phyloP scores from a whole-genome alignment of 2,329 filamentous ascomycete species.

The Bipolaris zeicola region DNA sequence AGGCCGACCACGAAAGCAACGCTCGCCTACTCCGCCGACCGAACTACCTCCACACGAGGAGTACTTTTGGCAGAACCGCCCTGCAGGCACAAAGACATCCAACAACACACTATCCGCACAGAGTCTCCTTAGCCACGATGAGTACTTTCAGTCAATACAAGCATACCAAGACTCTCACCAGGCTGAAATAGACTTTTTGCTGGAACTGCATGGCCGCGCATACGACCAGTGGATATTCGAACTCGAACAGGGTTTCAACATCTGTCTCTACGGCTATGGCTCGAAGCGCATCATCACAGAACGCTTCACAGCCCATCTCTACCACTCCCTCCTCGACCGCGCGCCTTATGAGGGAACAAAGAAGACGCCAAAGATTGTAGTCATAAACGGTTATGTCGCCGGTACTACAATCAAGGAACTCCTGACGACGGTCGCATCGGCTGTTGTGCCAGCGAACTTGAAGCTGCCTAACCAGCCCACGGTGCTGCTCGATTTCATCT shows the following conservation, averaged over 20 bases:
- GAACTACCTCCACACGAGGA: conserved; percentile 86
- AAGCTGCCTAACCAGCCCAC: conserved; percentile 69
- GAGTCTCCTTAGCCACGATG: conserved; percentile 82
- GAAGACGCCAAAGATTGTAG: conserved; percentile 67
- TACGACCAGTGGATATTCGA: conserved; percentile 96
- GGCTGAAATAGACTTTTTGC: conserved; percentile 71
- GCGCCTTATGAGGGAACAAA: conserved; percentile 36
- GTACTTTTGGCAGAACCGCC: conserved; percentile 91
- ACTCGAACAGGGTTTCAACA: conserved; percentile 80
- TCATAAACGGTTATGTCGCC: conserved; percentile 84
- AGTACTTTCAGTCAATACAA: conserved; percentile 77
- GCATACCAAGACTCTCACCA: conserved; percentile 71
- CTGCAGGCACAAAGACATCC: conserved; percentile 81
- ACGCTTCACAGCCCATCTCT: conserved; percentile 74
- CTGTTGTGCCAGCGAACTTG: conserved; percentile 59
- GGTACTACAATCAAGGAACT: conserved; percentile 71
- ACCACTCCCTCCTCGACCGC: conserved; percentile 51
- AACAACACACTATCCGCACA: conserved; percentile 80
- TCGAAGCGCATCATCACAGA: conserved; percentile 80
- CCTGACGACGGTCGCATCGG: conserved; percentile 69
- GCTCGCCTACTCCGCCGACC: conserved; percentile 78
- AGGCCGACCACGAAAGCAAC: conserved; percentile 64
- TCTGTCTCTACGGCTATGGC: conserved; percentile 87
- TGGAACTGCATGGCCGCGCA: conserved; percentile 75
- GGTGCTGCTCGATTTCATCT: conserved; percentile 70